Conservation (phyloP, 2,329 filamentous ascomycete genomes). For the Botrytis deweyae region DNA sequence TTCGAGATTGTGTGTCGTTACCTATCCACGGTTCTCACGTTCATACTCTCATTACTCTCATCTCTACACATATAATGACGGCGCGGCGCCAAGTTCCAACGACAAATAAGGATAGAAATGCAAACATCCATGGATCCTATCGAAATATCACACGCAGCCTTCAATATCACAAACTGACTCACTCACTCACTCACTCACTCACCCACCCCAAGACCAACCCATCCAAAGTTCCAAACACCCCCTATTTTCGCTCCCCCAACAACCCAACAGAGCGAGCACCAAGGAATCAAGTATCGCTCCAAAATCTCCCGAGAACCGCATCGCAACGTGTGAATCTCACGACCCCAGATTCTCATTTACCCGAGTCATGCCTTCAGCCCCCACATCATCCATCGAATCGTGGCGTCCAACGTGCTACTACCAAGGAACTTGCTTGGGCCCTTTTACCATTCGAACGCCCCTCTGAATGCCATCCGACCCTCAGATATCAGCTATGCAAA, state of each 20-base stretch:
- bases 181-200: not conserved
- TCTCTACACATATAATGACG: not conserved
- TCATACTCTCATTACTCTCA: not conserved
- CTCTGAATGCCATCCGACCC: not conserved
- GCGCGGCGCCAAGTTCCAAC: not conserved
- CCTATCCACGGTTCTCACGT: not conserved
- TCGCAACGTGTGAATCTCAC: not conserved
- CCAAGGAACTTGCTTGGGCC: not conserved
- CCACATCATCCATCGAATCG: not conserved
- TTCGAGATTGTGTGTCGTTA: not conserved
- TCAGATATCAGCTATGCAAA: slow-evolving; percentile 1
- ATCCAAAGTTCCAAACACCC: not conserved
- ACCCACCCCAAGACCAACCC: not conserved
- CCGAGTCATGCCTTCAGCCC: not conserved
- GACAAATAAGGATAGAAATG: no score
- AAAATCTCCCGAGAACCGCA: not conserved
- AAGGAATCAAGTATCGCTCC: not conserved
- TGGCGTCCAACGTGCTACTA: not conserved
- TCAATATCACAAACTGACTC: no score
- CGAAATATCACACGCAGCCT: no score
- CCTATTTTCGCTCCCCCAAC: not conserved
- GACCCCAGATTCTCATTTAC: not conserved
- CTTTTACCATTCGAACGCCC: not conserved
- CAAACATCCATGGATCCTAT: no score
- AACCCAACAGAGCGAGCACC: not conserved